Base-by-base conservation (phyloP, 2,329 filamentous ascomycete genomes). In the Furcasterigmium furcatum region DNA sequence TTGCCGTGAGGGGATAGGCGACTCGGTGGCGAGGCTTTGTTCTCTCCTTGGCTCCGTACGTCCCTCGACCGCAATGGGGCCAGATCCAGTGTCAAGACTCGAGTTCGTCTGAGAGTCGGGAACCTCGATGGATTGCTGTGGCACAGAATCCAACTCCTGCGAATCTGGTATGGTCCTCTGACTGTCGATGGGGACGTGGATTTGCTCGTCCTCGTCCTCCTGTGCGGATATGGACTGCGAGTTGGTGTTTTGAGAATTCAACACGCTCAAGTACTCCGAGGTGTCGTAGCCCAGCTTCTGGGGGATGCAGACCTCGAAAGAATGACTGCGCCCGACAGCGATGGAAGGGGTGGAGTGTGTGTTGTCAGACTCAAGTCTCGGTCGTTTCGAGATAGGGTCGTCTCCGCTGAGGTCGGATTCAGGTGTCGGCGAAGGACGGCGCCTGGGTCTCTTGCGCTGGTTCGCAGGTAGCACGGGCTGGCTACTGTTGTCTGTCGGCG, bases 91-190 rank as follows among this genome's bases (percentile, higher is more conserved):
- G 16, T 40, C 42, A 12, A 49, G 41, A 27, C 44, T 49, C 16
- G 49, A 51, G 12, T 30, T 38, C n/a, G 44, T 49, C 30, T 49
- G 49, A 13, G 49, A 51, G 42, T 51, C 44, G 4, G 44, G 27
- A 16, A 51, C 43, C 19, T 51, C 50, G 38, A 40, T 9, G 5
- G 13, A 21, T 24, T 29, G 19, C 16, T 36, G 34, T 19, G n/a
- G 20, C 10, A 9, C 14, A 6, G 21, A n/a, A 14, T 40, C 38
- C 27, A 25, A 34, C 18, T 68, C 70, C 47, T 74, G 69, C 1
- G 72, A 75, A 47, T 74, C 71, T 0, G 69, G 69, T 20, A 75
- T 67, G 4, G 67, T 72, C 21, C 52, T 52, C 44, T 63, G 59
- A 46, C 63, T 70, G 5, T 19, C 50, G 45, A 71, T 43, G n/a